Conservation (phyloP, 345 rosid species). For the Angophora floribunda region DNA sequence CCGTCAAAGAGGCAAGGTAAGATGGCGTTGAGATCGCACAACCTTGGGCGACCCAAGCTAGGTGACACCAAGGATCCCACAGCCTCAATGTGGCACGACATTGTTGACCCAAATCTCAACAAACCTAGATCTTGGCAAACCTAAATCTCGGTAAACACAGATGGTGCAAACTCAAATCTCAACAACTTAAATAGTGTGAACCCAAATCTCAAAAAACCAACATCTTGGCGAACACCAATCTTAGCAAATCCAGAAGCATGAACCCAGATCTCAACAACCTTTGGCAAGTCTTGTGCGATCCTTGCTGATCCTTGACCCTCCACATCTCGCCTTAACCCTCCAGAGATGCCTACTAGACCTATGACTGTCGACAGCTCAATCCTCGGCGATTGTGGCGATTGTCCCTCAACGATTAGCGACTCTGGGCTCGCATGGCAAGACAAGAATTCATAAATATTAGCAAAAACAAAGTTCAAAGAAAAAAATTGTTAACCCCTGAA, state of each 20-base stretch:
- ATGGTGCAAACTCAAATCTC: not conserved
- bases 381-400: fast-evolving
- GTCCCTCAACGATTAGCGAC: too few species aligned
- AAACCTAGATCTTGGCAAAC: not conserved
- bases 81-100: not conserved
- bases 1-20: too few species aligned
- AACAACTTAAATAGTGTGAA: not conserved
- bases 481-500: not conserved
- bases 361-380: too few species aligned
- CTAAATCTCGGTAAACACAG: not conserved
- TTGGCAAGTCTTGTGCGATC: not conserved
- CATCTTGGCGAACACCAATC: not conserved
- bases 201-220: too few species aligned
- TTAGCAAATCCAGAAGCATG: not conserved
- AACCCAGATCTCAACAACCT: not conserved
- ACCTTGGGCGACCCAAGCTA: not conserved
- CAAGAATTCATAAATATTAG: not conserved
- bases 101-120: not conserved
- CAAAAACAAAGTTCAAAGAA: not conserved
- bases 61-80: not conserved
- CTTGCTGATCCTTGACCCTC: too few species aligned
- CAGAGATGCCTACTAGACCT: too few species aligned
- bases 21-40: fast-evolving
- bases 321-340: too few species aligned
- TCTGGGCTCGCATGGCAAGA: too few species aligned